Conservation (phyloP, 176 grass and related monocot species). For the Oryza meyeriana region DNA sequence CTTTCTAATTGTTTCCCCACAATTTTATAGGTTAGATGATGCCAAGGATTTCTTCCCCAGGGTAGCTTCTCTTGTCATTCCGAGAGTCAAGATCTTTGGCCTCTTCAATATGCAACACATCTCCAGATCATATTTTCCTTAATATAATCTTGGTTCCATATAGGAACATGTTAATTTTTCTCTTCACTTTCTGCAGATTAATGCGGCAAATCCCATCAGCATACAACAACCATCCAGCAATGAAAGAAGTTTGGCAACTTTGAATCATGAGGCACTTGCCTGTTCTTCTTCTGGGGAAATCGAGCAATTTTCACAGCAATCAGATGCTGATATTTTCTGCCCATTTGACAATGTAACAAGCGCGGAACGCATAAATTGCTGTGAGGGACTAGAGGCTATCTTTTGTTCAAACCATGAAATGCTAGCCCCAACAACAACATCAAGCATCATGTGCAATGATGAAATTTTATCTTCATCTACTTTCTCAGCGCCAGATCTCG, state of each 20-base stretch:
- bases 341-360: neutral
- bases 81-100: neutral
- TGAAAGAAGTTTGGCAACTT: neutral
- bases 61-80: slow-evolving; percentile 13
- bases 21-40: slow-evolving; percentile 28
- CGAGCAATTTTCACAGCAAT: neutral
- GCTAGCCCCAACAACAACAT: neutral
- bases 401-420: slow-evolving; percentile 4
- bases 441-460: slow-evolving; percentile 13
- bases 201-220: neutral
- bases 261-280: neutral
- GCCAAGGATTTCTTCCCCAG: neutral
- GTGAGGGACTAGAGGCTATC: slow-evolving; percentile 15
- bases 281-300: neutral
- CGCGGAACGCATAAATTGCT: neutral
- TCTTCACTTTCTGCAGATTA: slow-evolving; percentile 13
- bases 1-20: neutral
- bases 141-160: neutral
- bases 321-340: slow-evolving; percentile 19
- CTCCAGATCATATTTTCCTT: neutral
- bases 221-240: neutral
- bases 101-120: neutral
- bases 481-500: neutral
- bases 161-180: neutral
- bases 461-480: slow-evolving; percentile 9